A percentile compares a stretch with the other conserved stretches of the same genome.
Conservation (phyloP, 805 yeast genomes). For the Ogataea glucozyma region DNA sequence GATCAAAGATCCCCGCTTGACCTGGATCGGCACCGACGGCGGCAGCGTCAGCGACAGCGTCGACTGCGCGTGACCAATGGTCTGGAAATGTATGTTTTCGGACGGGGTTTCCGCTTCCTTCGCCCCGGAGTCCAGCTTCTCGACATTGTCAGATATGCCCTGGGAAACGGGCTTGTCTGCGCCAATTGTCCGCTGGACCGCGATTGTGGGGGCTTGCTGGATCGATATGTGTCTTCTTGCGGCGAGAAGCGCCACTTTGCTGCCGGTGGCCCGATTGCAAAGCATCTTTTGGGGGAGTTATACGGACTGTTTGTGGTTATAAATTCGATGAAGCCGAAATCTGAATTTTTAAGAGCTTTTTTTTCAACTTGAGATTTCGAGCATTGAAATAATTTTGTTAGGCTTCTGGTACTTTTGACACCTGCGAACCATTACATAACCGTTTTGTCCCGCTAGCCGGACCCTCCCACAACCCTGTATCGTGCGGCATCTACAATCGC, state of each 20-base stretch:
- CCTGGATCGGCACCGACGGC: slow-evolving; percentile 56
- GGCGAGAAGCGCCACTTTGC: background rate
- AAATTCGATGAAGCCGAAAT: too few relatives aligned
- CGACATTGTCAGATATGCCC: slow-evolving; percentile 15
- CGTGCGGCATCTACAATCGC: slow-evolving; percentile 18
- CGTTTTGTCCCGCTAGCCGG: background rate
- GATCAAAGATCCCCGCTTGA: slow-evolving; percentile 50
- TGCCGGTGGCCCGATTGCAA: background rate
- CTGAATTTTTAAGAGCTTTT: background rate
- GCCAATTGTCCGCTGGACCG: slow-evolving; percentile 1
- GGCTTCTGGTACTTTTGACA: too few relatives aligned
- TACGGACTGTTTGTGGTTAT: background rate
- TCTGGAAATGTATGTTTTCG: slow-evolving; percentile 37
- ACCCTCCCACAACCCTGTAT: slow-evolving; percentile 8
- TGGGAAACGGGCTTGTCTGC: slow-evolving; percentile 1
- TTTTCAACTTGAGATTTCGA: too few relatives aligned
- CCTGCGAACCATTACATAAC: background rate
- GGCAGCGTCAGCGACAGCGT: slow-evolving; percentile 53
- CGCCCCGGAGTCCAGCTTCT: slow-evolving; percentile 10
- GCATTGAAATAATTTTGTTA: too few relatives aligned
- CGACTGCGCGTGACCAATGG: slow-evolving; percentile 51
- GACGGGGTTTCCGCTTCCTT: background rate
- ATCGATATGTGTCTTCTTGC: slow-evolving; percentile 16
- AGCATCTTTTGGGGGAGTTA: background rate
- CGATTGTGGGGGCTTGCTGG: slow-evolving; percentile 20